Evolutionary conservation across 441 rosid genomes (phyloP).

Genomic region (Corymbia citriodora): DNA sequence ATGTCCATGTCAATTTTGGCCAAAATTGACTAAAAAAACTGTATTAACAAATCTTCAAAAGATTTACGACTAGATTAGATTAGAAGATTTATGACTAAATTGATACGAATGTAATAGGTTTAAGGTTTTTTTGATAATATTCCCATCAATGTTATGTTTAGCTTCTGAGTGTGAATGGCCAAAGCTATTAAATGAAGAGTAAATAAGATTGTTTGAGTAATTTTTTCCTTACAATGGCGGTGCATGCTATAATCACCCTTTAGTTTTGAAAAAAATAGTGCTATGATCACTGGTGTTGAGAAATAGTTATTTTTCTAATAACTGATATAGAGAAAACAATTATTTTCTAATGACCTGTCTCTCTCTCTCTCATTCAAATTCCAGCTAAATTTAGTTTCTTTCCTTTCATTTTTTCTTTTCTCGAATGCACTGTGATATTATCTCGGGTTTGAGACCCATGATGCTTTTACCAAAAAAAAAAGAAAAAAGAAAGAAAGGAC

Average conservation of each 20-base stretch:
- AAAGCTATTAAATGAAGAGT: not conserved
- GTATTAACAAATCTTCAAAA: no score
- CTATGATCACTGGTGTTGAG: not conserved
- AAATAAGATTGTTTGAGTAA: not conserved
- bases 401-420: not conserved
- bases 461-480: not conserved
- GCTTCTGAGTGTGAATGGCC: not conserved
- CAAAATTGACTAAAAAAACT: no score
- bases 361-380: not conserved
- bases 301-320: not conserved
- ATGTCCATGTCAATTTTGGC: no score
- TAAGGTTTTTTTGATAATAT: no score
- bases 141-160: no score
- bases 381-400: not conserved
- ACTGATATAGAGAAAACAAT: no score
- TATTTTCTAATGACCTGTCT: no score
- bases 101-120: no score
- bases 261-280: no score
- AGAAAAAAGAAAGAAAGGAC: not conserved
- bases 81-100: not conserved
- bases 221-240: not conserved
- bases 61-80: no score
- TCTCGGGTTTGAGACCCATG: not conserved
- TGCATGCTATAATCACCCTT: not conserved
- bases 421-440: no score